A percentile compares a stretch with the other conserved stretches of the same genome.
Evolutionary conservation across 2,329 filamentous ascomycete genomes (phyloP).

Genomic region (Colletotrichum acutatum): DNA sequence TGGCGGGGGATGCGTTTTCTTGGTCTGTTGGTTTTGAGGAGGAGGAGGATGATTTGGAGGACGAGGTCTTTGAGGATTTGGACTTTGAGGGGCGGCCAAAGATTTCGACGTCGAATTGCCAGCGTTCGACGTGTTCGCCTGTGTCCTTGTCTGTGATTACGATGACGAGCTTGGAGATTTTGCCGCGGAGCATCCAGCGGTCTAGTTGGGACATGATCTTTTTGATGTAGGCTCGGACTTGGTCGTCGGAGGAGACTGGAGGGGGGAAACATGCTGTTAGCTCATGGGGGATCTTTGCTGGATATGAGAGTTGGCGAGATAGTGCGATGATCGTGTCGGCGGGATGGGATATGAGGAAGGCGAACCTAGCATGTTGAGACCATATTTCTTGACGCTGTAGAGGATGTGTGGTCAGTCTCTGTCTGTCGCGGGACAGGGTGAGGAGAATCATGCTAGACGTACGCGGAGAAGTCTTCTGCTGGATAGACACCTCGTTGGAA

Average conservation of each 20-base stretch:
- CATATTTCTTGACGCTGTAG: conserved; percentile 91
- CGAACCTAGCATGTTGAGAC: conserved; percentile 91
- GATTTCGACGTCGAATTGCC: conserved; percentile 90
- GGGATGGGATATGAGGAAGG: not conserved
- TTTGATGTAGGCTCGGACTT: conserved; percentile 99
- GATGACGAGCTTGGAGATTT: conserved; percentile 96
- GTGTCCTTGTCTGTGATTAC: conserved; percentile 98
- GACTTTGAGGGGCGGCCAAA: conserved; percentile 39
- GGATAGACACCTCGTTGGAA: conserved; percentile 91
- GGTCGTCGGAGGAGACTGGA: conserved; percentile 90
- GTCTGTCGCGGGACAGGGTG: not conserved
- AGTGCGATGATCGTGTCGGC: too few species aligned
- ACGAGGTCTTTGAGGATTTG: conserved; percentile 43
- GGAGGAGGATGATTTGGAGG: conserved; percentile 56
- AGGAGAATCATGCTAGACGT: conserved; percentile 45
- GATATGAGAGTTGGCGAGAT: not conserved
- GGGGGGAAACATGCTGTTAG: not conserved
- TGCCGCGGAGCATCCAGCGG: conserved; percentile 96
- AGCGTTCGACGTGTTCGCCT: conserved; percentile 93
- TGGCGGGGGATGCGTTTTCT: conserved; percentile 67
- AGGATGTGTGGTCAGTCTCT: not conserved
- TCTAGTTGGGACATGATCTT: conserved; percentile 99
- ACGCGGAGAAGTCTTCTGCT: conserved; percentile 96
- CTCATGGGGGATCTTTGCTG: not conserved
- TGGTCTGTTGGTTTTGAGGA: conserved; percentile 68